These are phyloP conservation scores for Epichloe coenophiala DNA, from an alignment of 2,329 filamentous ascomycete species.

Conservation along the genomic window DNA sequence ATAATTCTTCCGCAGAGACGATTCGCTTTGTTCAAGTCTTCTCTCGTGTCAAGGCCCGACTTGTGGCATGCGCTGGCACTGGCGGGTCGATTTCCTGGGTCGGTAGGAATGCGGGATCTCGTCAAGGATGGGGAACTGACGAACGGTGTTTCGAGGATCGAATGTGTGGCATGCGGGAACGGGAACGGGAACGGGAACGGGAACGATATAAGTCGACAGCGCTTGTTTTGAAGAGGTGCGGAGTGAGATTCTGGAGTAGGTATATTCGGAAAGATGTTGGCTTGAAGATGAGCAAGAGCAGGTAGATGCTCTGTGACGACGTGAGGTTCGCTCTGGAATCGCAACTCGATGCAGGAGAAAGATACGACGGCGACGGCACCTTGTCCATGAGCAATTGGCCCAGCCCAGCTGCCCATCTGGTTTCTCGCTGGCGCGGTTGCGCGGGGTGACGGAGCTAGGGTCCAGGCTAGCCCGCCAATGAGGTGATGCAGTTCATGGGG, in stretches of 20 bases:
- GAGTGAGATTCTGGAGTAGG: too few relatives aligned
- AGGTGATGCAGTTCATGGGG: not conserved
- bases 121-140: too few relatives aligned
- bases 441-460: slow-evolving; percentile 8
- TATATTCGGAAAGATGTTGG: too few relatives aligned
- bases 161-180: slow-evolving; percentile 1
- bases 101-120: too few relatives aligned
- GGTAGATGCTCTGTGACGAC: too few relatives aligned
- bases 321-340: too few relatives aligned
- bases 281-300: too few relatives aligned
- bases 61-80: not conserved
- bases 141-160: not conserved
- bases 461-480: not conserved
- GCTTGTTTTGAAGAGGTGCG: not conserved
- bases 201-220: not conserved
- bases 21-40: not conserved
- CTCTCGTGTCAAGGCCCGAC: not conserved
- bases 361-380: too few relatives aligned
- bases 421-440: slow-evolving; percentile 7
- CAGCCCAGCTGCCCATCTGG: not conserved
- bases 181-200: not conserved
- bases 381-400: not conserved
- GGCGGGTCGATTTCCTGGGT: not conserved
- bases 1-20: not conserved
- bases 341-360: too few relatives aligned